Evolutionary conservation across 805 yeast genomes (phyloP).

Genomic region (Candida glaebosa): DNA sequence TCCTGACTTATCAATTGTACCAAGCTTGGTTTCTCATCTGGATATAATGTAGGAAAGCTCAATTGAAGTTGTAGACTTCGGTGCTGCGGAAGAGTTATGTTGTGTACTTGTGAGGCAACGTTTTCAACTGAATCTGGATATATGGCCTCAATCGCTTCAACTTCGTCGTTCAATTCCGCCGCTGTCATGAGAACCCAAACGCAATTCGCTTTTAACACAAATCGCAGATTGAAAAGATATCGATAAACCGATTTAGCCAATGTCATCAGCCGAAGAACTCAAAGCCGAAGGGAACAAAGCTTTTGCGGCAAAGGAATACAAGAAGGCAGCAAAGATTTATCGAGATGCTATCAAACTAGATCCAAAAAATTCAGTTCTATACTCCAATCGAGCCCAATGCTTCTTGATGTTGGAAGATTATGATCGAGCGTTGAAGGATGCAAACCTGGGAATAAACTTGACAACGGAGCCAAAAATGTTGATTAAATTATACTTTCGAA

Average conservation of each 20-base stretch:
- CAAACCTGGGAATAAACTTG: conserved; percentile 45
- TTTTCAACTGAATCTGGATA: conserved; percentile 60
- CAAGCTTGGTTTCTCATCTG: conserved; percentile 59
- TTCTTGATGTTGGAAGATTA: conserved; percentile 49
- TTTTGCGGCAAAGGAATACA: conserved; percentile 43
- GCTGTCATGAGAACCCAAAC: conserved; percentile 18
- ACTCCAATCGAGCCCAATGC: conserved; percentile 71
- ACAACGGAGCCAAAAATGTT: conserved; percentile 27
- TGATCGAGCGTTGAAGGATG: conserved; percentile 46
- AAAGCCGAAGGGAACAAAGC: conserved; percentile 52
- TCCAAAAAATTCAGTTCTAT: conserved; percentile 50
- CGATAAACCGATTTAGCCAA: no score
- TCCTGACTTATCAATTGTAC: conserved; percentile 48
- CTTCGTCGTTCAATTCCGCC: conserved; percentile 64
- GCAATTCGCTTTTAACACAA: not conserved
- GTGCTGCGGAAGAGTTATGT: conserved; percentile 59
- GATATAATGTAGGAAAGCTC: conserved; percentile 71
- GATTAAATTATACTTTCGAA: conserved; percentile 52
- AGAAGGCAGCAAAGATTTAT: conserved; percentile 52
- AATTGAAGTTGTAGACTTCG: conserved; percentile 59
- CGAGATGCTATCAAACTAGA: conserved; percentile 51
- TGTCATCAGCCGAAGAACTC: conserved; percentile 23
- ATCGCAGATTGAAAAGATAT: conserved; percentile 1
- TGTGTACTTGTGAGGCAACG: conserved; percentile 38
- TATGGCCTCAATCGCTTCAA: conserved; percentile 82